Evolutionary conservation across 2,329 filamentous ascomycete species (phyloP), one percentile per base, ranked within the genome.

Genomic region (Rachicladosporium sp.): DNA sequence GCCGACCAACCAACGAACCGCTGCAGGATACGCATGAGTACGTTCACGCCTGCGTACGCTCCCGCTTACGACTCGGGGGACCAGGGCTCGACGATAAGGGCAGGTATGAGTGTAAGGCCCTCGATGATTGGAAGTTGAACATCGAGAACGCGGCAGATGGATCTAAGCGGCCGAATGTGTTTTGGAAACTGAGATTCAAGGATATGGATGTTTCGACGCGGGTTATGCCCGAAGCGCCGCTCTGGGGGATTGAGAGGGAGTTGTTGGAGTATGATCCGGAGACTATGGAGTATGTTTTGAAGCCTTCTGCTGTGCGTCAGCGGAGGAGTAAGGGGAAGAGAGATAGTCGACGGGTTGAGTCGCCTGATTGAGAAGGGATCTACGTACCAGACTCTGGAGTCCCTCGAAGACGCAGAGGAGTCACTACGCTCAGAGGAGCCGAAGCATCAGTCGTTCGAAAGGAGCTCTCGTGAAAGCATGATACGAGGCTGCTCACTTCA

Each of bases 21-120:
- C 58, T 72, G 23, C 54, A 59, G 29, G 58, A 69, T 13, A 71
- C 69, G 15, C 61, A 67, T 46, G 69, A 72, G 51, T 71, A 71
- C 48, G 65, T 72, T 23, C 69, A 72, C 48, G 61, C 69, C 4
- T 66, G 58, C 4, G 68, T 66, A 4, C 63, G 69, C 13, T 57
- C 65, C 1, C 60, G 69, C 10, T 47, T 64, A 33, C 61, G 60
- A 10, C 59, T 69, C 4, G 50, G 58, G 43, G 69, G 68, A 4
- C 68, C 68, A 1, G 68, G 68, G 4, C 45, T 62, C 32, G 51
- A 62, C 27, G 69, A 71, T 51, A 58, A 57, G 29, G 64, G 64
- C 34, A 33, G 49, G 15, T 72, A 71, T 51, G 61, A 67, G 12
- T 55, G 63, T 46, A 54, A 56, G 43, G 62, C 64, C 2, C 53